Evolutionary conservation across 2,329 filamentous ascomycete species (phyloP), one percentile per base, ranked within the genome.

Genomic region (Metarhizium rileyi): DNA sequence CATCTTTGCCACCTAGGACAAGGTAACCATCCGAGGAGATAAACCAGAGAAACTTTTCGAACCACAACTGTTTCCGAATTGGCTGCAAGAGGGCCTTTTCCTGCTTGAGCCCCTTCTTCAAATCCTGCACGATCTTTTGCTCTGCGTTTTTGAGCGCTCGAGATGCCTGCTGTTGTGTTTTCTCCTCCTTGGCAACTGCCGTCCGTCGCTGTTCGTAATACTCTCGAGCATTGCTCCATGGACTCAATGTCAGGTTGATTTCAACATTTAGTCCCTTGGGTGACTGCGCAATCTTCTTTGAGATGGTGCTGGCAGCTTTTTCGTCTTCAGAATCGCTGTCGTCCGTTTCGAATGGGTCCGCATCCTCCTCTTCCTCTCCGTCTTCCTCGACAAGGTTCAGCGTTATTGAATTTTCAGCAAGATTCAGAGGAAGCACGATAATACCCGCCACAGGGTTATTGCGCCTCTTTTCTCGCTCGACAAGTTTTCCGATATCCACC

Each of bases 31-130:
- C 93, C 0, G 90, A 94, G 1, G 90, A 96, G 57, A 97, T 80
- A 69, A 98, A 98, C 77, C 89, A 97, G 26, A 83, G 74, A 60
- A 95, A 98, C 67, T 98, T 98, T 61, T 98, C 93, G 57, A 96
- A 98, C 93, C 93, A 98, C 59, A 90, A 79, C 56, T 84, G 85
- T 60, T 83, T 86, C 50, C 93, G 80, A 8, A 95, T 84, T 0
- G 86, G 89, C 43, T 90, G 83, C 9, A 97, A 70, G 2, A 94
- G 73, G 20, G 89, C 84, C 65, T 95, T 96, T 67, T 97, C 93
- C 62, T 93, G 86, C 69, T 95, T 95, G 50, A 97, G 67, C 0
- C 83, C 85, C 60, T 90, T 91, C 68, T 87, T 94, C 22, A 97
- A 73, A 63, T 95, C 89, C 12, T 87, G 81, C 4, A 79, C 75